Evolutionary conservation across 1,284 basidiomycete species (phyloP), one percentile per base, ranked within the genome.

Genomic region (Microbotryomycetes sp.): DNA sequence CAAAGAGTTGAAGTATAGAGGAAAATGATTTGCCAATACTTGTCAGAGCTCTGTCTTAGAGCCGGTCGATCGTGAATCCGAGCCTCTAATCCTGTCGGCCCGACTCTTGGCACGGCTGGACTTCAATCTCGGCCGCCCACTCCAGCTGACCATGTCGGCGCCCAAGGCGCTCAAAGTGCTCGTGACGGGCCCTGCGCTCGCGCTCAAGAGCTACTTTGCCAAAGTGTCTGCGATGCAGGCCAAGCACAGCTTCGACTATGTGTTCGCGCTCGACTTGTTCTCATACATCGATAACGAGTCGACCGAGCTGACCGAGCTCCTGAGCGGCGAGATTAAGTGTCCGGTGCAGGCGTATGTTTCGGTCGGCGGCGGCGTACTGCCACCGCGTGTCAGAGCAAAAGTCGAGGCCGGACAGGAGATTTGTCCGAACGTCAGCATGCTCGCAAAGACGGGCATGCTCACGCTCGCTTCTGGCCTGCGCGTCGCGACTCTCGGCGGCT

Each of bases 281-380:
- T 85, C 79, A 55, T 76, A 75, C 1, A 73, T 72, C 15, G 71
- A 79, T 1, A 74, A 78, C 6, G 68, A 71, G 16, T 79, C 83
- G 47, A 75, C 77, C 35, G 84, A 91, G 59, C 72, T 82, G 15
- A 73, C 73, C 5, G 79, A 84, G 64, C 75, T 94, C 29, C 72
- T 94, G 54, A 77, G 81, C 3, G 89, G 85, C 1, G 76, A 79
- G 30, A 72, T 91, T 26, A 80, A 85, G 88, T 89, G 86, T 41
- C 90, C 94, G 5, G 78, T 96, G 24, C 86, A 89, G 66, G 93
- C 91, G 60, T 97, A 97, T 77, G 85, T 97, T 66, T 91, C 90
- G 81, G 84, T 90, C 74, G 93, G 90, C 27, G 82, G 83, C 61
- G 78, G 84, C 66, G 81, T 84, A 1, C 76, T 96, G 21, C 90